These are phyloP conservation scores for Erythrophleum ivorense DNA, from an alignment of 331 rosid genomes.

Conservation along the genomic window DNA sequence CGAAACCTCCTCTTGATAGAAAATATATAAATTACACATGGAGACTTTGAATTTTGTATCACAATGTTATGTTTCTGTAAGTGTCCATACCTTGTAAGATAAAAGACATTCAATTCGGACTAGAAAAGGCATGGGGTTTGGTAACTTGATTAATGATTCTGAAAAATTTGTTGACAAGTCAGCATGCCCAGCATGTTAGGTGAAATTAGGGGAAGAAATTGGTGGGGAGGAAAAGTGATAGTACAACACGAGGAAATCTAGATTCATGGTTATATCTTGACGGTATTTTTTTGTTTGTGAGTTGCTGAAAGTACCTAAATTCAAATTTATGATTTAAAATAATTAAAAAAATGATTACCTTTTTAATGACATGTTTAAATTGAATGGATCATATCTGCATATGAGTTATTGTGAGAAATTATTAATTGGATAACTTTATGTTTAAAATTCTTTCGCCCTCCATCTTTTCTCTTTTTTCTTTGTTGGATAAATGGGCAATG, in stretches of 20 bases:
- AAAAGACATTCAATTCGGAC: conserved; percentile 2
- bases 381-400: background rate
- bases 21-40: background rate
- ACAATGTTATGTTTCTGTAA: background rate
- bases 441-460: conserved; percentile 34
- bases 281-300: background rate
- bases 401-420: conserved; percentile 9
- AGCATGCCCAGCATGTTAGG: conserved; percentile 5
- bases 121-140: conserved; percentile 15
- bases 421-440: conserved; percentile 18
- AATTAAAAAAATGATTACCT: conserved; percentile 4
- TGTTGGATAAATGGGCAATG: conserved; percentile 31
- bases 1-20: background rate
- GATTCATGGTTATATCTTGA: background rate
- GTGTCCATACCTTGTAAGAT: background rate
- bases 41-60: background rate
- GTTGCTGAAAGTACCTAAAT: background rate
- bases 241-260: background rate
- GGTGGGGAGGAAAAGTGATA: background rate
- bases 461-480: conserved; percentile 9
- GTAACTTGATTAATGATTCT: background rate
- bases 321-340: conserved; percentile 28
- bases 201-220: background rate
- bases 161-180: background rate
- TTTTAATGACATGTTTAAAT: conserved; percentile 6